Conservation (phyloP, 345 rosid species). For the Acer saccharum region DNA sequence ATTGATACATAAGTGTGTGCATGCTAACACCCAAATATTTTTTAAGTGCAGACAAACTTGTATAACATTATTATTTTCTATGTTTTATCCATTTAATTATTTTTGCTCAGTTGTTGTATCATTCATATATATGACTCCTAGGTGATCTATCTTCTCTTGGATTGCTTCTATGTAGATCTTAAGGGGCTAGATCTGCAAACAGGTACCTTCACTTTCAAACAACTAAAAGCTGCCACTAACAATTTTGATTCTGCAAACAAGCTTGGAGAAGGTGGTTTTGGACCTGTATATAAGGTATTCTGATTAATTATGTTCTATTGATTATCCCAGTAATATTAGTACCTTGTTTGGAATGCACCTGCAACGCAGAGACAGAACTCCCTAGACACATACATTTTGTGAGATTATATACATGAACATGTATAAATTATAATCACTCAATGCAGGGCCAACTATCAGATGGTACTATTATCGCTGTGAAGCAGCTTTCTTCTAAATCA, state of each 20-base stretch:
- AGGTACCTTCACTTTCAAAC: constrained; percentile 37
- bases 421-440: constrained; percentile 31
- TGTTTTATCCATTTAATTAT: too few relatives aligned
- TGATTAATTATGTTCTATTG: too few relatives aligned
- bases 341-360: not conserved
- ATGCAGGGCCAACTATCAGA: constrained; percentile 48
- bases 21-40: too few relatives aligned
- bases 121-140: too few relatives aligned
- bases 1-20: too few relatives aligned
- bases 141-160: not conserved
- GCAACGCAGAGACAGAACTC: too few relatives aligned
- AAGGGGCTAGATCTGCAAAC: constrained; percentile 40
- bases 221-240: constrained; percentile 47
- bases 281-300: constrained; percentile 50
- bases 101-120: too few relatives aligned
- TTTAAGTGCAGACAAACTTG: too few relatives aligned
- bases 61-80: too few relatives aligned
- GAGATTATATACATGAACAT: constrained; percentile 26
- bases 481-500: constrained; percentile 74
- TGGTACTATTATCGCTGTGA: constrained; percentile 66
- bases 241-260: constrained; percentile 40
- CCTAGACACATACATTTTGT: not conserved
- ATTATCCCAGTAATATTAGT: not conserved
- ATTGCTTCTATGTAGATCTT: constrained; percentile 6
- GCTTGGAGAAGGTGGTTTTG: constrained; percentile 58